Conservation (phyloP, 495 filamentous ascomycete genomes). For the Clavariopsis aquatica region DNA sequence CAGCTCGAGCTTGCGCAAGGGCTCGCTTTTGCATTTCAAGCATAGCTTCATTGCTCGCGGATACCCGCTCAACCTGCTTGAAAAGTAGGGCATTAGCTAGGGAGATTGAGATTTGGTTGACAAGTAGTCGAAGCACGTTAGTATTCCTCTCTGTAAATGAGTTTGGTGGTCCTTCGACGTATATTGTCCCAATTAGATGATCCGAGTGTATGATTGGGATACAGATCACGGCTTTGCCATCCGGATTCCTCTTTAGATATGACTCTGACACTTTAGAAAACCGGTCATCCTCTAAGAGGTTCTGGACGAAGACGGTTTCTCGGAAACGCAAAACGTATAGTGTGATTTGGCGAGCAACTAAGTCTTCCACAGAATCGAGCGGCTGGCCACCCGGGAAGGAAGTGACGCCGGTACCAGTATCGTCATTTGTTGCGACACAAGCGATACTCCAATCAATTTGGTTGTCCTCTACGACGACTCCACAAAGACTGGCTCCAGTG, state of each 20-base stretch:
- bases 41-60: conserved; percentile 76
- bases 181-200: conserved; percentile 78
- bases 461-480: conserved; percentile 75
- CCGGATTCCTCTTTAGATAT: conserved; percentile 67
- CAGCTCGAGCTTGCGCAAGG: conserved; percentile 73
- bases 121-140: conserved; percentile 79
- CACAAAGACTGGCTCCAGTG: conserved; percentile 77
- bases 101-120: conserved; percentile 87
- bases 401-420: conserved; percentile 53
- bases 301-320: conserved; percentile 80
- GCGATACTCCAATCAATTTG: conserved; percentile 73
- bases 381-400: conserved; percentile 64
- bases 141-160: conserved; percentile 67
- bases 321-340: conserved; percentile 81
- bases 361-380: conserved; percentile 61
- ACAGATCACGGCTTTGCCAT: conserved; percentile 77
- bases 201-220: conserved; percentile 80
- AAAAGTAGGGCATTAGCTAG: conserved; percentile 84
- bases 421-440: conserved; percentile 59
- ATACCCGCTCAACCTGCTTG: conserved; percentile 57
- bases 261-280: conserved; percentile 77
- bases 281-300: conserved; percentile 79
- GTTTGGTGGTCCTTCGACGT: conserved; percentile 69
- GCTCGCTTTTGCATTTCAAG: conserved; percentile 82
- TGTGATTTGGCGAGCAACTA: conserved; percentile 75